Evolutionary conservation across 371 early-diverging fungal genomes (phyloP).

Genomic region (Rhizomucor miehei): DNA sequence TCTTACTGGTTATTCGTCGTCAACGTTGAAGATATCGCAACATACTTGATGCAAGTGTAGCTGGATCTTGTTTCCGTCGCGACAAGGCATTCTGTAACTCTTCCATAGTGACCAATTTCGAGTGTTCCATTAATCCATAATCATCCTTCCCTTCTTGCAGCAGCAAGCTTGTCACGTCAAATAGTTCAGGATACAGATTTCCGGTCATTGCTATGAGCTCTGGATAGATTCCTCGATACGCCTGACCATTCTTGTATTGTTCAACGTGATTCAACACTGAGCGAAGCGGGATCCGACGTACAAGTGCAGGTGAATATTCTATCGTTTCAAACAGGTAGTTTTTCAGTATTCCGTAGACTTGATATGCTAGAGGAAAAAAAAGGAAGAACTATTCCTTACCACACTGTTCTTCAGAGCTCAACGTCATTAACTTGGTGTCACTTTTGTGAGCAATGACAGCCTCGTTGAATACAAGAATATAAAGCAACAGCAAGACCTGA

Average conservation of each 20-base stretch:
- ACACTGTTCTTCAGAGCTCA: constrained; percentile 13
- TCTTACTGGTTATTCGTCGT: too few relatives aligned
- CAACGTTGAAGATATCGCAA: too few relatives aligned
- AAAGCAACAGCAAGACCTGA: constrained; percentile 38
- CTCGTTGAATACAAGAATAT: constrained; percentile 40
- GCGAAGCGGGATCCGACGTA: constrained; percentile 40
- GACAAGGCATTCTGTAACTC: neutral
- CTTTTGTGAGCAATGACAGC: constrained; percentile 32
- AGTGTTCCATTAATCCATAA: neutral
- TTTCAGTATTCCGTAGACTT: too few relatives aligned
- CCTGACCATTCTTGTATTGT: constrained; percentile 17
- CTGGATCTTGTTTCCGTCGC: neutral
- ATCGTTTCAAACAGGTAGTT: neutral
- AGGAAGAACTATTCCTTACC: constrained; percentile 9
- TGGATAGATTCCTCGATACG: constrained; percentile 40
- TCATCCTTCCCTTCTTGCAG: constrained; percentile 37
- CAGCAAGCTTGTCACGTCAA: constrained; percentile 43
- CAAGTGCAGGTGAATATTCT: constrained; percentile 35
- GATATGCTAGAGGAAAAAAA: neutral
- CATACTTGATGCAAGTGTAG: neutral
- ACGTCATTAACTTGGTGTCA: constrained; percentile 24
- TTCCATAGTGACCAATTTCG: neutral
- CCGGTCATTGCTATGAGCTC: constrained; percentile 42
- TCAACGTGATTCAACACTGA: constrained; percentile 40
- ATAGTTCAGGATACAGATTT: constrained; percentile 47